Conservation (phyloP, 1,139 yeast genomes). For the Scheffersomyces segobiensis region DNA sequence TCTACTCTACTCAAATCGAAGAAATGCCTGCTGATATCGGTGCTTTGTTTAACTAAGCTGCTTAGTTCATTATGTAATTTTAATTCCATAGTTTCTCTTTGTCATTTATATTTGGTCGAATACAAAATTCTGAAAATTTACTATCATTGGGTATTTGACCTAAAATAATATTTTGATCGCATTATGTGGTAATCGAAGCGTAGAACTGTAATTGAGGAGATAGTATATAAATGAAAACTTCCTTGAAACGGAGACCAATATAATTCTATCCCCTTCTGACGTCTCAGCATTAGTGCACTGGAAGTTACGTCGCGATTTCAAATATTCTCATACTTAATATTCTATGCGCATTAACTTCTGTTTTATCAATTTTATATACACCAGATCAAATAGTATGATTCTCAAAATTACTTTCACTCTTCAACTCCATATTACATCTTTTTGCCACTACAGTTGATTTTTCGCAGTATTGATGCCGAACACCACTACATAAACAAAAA, state of each 20-base stretch:
- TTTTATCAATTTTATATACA: neutral
- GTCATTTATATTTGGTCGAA: neutral
- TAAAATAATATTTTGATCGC: too few species aligned
- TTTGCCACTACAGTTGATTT: neutral
- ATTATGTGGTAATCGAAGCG: too few species aligned
- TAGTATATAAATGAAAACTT: too few species aligned
- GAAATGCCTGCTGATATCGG: slow-evolving; percentile 97
- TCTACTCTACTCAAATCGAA: slow-evolving; percentile 96
- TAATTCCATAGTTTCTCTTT: slow-evolving; percentile 1
- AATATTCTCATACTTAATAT: neutral
- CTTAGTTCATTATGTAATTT: slow-evolving; percentile 1
- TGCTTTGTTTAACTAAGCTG: slow-evolving; percentile 62
- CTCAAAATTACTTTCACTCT: neutral
- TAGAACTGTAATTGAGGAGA: too few species aligned
- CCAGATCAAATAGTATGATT: neutral
- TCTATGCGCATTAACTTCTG: neutral
- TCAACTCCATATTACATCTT: neutral
- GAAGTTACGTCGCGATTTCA: too few species aligned
- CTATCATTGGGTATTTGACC: neutral
- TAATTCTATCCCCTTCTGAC: neutral
- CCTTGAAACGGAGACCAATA: neutral
- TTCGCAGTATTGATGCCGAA: neutral
- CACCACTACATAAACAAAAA: neutral
- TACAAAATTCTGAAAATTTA: neutral
- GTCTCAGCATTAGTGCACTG: neutral